These are phyloP conservation scores for Naganishia sp. DNA, from an alignment of 1,284 basidiomycete species.

Conservation along the genomic window DNA sequence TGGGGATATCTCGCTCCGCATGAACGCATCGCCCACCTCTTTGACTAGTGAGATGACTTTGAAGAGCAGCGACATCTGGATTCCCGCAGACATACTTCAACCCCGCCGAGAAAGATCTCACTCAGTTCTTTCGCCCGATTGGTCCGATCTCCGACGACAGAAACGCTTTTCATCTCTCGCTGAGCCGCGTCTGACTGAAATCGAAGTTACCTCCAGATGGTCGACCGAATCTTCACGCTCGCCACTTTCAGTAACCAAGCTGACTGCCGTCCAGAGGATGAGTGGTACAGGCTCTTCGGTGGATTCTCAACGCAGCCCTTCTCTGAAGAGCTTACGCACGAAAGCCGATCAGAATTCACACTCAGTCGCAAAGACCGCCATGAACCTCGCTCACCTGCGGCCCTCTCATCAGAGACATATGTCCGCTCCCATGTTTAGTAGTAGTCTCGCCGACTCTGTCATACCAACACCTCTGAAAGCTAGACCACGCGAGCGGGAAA, in stretches of 20 bases:
- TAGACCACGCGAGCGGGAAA: slow-evolving; percentile 2
- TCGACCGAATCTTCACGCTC: background rate
- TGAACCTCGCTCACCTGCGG: slow-evolving; percentile 3
- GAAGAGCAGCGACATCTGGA: background rate
- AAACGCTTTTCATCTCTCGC: slow-evolving; percentile 5
- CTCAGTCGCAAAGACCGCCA: too few species aligned
- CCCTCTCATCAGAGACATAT: slow-evolving; percentile 19
- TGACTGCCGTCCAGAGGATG: background rate
- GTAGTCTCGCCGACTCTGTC: slow-evolving; percentile 9
- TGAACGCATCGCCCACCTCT: background rate
- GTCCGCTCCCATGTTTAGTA: slow-evolving; percentile 18
- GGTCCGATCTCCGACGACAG: background rate
- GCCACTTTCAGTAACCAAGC: background rate
- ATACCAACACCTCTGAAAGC: slow-evolving; percentile 3
- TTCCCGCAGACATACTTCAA: background rate
- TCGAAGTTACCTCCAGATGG: slow-evolving; percentile 17
- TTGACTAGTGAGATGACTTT: background rate
- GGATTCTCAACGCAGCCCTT: slow-evolving; percentile 2
- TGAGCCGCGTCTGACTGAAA: slow-evolving; percentile 10
- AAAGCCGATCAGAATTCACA: too few species aligned
- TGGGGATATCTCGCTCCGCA: background rate
- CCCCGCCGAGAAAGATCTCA: background rate
- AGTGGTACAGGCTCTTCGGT: background rate
- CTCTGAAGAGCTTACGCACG: background rate
- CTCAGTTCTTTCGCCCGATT: background rate